Evolutionary conservation across 495 filamentous ascomycete species (phyloP).

Genomic region (Eremomyces bilateralis): DNA sequence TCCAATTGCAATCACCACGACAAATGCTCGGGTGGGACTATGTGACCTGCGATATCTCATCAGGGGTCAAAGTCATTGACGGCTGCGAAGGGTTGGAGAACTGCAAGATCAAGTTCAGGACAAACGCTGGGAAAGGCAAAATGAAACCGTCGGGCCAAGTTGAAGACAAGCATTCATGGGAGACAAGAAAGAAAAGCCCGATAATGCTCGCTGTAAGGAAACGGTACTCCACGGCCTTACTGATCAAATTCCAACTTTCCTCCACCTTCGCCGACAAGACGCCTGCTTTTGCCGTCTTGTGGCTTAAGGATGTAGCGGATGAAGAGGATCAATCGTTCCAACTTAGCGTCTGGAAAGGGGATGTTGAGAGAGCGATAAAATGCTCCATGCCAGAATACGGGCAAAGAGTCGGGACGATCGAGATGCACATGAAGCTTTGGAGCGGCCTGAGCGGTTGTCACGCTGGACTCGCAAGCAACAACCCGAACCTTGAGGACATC

Average conservation of each 20-base stretch:
- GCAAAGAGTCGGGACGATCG: constrained; percentile 31
- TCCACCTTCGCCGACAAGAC: constrained; percentile 30
- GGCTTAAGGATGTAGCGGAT: constrained; percentile 43
- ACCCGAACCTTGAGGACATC: constrained; percentile 28
- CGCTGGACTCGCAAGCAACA: constrained; percentile 26
- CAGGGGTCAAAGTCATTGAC: constrained; percentile 16
- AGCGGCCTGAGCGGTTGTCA: constrained; percentile 35
- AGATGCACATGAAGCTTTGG: constrained; percentile 32
- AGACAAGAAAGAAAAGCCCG: constrained; percentile 18
- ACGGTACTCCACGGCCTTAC: constrained; percentile 33
- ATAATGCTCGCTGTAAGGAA: constrained; percentile 34
- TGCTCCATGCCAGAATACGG: constrained; percentile 17
- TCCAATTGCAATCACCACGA: constrained; percentile 31
- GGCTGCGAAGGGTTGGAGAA: constrained; percentile 22
- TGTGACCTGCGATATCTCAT: constrained; percentile 37
- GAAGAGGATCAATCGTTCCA: constrained; percentile 32
- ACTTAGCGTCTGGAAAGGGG: constrained; percentile 30
- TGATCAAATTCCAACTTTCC: constrained; percentile 37
- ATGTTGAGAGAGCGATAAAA: constrained; percentile 14
- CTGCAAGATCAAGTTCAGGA: constrained; percentile 33
- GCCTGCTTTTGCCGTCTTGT: constrained; percentile 38
- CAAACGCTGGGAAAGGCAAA: constrained; percentile 29
- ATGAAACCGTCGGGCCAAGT: constrained; percentile 10
- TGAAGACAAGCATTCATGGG: constrained; percentile 15
- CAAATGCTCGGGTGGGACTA: constrained; percentile 42